Conservation (phyloP, 345 rosid genomes). For the Zanthoxylum bungeanum region DNA sequence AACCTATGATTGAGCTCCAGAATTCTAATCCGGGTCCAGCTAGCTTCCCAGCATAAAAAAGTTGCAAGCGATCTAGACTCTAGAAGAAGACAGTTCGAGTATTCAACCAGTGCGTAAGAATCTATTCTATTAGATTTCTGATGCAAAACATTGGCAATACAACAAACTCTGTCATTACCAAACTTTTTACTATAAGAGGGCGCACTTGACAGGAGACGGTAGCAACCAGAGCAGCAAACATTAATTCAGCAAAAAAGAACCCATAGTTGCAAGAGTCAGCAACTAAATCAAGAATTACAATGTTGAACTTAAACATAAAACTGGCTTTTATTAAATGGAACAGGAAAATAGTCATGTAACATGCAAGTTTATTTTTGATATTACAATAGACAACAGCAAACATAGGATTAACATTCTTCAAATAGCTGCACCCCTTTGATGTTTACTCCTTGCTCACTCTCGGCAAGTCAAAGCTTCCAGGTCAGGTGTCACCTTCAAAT, state of each 20-base stretch:
- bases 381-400: conserved; percentile 10
- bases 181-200: background rate
- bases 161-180: background rate
- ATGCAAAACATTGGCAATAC: background rate
- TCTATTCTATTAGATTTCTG: background rate
- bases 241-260: background rate
- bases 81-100: background rate
- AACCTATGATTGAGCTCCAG: background rate
- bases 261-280: background rate
- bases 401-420: conserved; percentile 9
- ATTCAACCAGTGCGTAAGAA: background rate
- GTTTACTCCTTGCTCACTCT: conserved; percentile 6
- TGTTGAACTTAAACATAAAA: background rate
- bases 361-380: background rate
- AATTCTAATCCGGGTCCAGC: background rate
- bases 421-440: background rate
- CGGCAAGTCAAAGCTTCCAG: background rate
- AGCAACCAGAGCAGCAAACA: conserved; percentile 3
- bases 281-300: background rate
- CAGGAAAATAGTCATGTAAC: background rate
- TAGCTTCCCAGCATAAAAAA: conserved; percentile 2
- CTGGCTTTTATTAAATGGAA: conserved; percentile 1
- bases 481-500: conserved; percentile 37
- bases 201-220: background rate
- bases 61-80: background rate